These are phyloP conservation scores for Helicostylum pulchrum DNA, from an alignment of 192 early-diverging fungal genomes.

Conservation along the genomic window DNA sequence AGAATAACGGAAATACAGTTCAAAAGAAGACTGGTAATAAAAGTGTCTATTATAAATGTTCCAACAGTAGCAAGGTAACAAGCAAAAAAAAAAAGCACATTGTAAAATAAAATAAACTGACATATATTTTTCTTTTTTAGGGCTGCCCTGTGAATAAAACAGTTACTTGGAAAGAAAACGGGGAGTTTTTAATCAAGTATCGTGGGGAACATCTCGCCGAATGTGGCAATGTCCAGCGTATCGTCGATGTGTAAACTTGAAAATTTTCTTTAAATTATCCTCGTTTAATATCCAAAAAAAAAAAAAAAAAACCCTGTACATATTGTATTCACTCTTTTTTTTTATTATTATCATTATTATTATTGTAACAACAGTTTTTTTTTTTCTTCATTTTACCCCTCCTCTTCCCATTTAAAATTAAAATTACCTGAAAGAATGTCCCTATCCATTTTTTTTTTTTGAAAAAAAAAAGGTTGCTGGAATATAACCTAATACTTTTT, in stretches of 20 bases:
- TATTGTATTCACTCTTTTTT: background rate
- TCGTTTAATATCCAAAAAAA: background rate
- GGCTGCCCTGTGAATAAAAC: slow-evolving; percentile 55
- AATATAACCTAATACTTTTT: too few species aligned
- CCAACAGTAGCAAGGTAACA: slow-evolving; percentile 53
- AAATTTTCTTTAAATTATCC: background rate
- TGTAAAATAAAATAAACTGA: background rate
- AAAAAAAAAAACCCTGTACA: background rate
- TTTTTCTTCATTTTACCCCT: too few species aligned
- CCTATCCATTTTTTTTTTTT: too few species aligned
- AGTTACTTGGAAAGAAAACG: slow-evolving; percentile 53
- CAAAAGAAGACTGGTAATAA: slow-evolving; percentile 57
- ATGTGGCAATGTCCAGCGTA: slow-evolving; percentile 49
- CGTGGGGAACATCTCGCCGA: slow-evolving; percentile 52
- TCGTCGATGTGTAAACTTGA: slow-evolving; percentile 32
- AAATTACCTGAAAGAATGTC: too few species aligned
- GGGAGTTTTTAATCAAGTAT: slow-evolving; percentile 54
- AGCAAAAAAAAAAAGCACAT: background rate
- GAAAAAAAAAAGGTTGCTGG: too few species aligned
- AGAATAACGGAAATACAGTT: slow-evolving; percentile 57
- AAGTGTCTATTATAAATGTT: slow-evolving; percentile 62
- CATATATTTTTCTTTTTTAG: slow-evolving; percentile 14
- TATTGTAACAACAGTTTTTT: too few species aligned
- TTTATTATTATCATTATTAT: too few species aligned
- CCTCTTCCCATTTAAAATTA: too few species aligned